Evolutionary conservation across 345 rosid genomes (phyloP).

Genomic region (Rhodamnia argentea): DNA sequence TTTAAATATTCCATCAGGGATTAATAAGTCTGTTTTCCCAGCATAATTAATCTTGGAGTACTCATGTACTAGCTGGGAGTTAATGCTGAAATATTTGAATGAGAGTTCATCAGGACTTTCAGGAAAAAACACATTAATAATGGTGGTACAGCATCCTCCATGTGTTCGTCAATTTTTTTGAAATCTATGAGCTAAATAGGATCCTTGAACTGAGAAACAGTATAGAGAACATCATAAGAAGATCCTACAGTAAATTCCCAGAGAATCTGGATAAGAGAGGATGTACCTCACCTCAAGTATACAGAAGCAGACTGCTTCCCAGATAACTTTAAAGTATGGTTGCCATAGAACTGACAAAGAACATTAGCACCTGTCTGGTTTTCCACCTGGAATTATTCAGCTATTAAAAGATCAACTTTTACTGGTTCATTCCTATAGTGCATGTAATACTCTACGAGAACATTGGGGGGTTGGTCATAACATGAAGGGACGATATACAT

Average conservation of each 20-base stretch:
- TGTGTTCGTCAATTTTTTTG: not conserved
- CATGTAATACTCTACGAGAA: not conserved
- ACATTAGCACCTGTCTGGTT: slow-evolving; percentile 68
- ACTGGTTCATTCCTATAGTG: not conserved
- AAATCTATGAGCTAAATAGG: not conserved
- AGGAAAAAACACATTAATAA: not conserved
- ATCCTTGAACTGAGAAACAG: not conserved
- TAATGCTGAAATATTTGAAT: not conserved
- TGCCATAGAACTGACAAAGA: slow-evolving; percentile 44
- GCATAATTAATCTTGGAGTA: not conserved
- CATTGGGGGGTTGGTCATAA: not conserved
- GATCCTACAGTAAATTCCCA: not conserved
- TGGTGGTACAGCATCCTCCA: not conserved
- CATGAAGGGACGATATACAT: not conserved
- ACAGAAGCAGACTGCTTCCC: slow-evolving; percentile 59
- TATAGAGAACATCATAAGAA: not conserved
- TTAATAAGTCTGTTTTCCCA: not conserved
- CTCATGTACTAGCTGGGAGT: not conserved
- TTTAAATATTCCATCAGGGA: not conserved
- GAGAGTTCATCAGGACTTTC: not conserved
- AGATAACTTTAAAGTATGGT: slow-evolving; percentile 46
- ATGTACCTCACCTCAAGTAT: slow-evolving; percentile 44
- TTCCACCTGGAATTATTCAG: slow-evolving; percentile 47
- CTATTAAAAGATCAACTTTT: not conserved
- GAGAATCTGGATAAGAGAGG: not conserved